phyloP scores from a whole-genome alignment of 345 rosid genomes.

The Nephelium lappaceum region DNA sequence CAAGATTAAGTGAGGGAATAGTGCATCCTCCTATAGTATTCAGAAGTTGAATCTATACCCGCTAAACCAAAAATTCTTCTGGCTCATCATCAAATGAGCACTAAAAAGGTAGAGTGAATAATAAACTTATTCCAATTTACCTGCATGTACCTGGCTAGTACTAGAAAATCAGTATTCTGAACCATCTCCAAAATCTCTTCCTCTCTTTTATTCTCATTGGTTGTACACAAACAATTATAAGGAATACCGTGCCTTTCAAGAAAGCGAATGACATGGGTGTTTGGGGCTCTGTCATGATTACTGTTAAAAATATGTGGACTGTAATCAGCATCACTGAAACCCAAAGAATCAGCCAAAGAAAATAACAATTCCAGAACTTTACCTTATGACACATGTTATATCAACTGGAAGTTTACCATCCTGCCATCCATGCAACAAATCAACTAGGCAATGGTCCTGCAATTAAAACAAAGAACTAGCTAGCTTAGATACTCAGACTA shows the following conservation, averaged over 20 bases:
- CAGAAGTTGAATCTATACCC: background rate
- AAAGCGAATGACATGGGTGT: constrained; percentile 80
- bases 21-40: constrained; percentile 12
- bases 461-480: constrained; percentile 16
- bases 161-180: constrained; percentile 80
- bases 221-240: constrained; percentile 69
- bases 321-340: constrained; percentile 16
- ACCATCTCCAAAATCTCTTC: constrained; percentile 79
- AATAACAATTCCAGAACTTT: constrained; percentile 6
- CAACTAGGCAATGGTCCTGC: constrained; percentile 91
- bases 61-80: background rate
- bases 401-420: constrained; percentile 89
- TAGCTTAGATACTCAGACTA: background rate
- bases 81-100: background rate
- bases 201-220: constrained; percentile 64
- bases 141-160: constrained; percentile 99
- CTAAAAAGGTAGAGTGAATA: background rate
- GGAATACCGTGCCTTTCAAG: constrained; percentile 89
- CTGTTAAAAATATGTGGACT: constrained; percentile 40
- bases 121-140: constrained; percentile 44
- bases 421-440: constrained; percentile 89
- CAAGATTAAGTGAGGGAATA: constrained; percentile 2
- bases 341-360: background rate
- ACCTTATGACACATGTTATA: constrained; percentile 92
- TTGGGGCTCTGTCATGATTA: constrained; percentile 84